Evolutionary conservation across 805 yeast genomes (phyloP).

Genomic region (Candida insectalens): DNA sequence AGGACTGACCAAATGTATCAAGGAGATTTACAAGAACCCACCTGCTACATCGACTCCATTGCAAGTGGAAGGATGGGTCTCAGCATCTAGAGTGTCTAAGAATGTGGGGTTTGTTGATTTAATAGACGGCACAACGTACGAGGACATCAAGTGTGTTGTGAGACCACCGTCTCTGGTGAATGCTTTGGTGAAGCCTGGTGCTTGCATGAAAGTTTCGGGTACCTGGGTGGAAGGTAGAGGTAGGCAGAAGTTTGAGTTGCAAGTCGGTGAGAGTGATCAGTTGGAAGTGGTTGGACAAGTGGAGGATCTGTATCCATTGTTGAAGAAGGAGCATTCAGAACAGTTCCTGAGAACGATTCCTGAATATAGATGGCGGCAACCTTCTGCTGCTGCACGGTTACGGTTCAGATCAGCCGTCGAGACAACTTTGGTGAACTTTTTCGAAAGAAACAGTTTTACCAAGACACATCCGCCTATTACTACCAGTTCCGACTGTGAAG

Average conservation of each 20-base stretch:
- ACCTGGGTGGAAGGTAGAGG: slow-evolving; percentile 36
- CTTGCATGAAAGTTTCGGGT: slow-evolving; percentile 21
- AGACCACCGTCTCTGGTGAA: slow-evolving; percentile 26
- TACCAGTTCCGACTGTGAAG: slow-evolving; percentile 91
- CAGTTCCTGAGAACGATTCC: slow-evolving; percentile 68
- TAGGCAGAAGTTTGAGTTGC: slow-evolving; percentile 43
- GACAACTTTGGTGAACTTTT: slow-evolving; percentile 40
- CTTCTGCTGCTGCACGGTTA: slow-evolving; percentile 53
- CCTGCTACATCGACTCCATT: slow-evolving; percentile 28
- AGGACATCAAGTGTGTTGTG: slow-evolving; percentile 47
- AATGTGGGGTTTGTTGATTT: slow-evolving; percentile 74
- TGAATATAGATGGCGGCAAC: slow-evolving; percentile 65
- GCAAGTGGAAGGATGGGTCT: slow-evolving; percentile 64
- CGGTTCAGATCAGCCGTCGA: slow-evolving; percentile 69
- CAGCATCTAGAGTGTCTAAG: slow-evolving; percentile 62
- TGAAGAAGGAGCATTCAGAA: slow-evolving; percentile 63
- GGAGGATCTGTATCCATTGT: slow-evolving; percentile 63
- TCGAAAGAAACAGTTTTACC: slow-evolving; percentile 41
- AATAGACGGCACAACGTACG: slow-evolving; percentile 61
- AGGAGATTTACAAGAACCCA: slow-evolving; percentile 23
- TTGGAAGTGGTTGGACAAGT: slow-evolving; percentile 53
- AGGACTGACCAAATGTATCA: slow-evolving; percentile 18
- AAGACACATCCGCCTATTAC: slow-evolving; percentile 82
- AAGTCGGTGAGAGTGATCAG: slow-evolving; percentile 18
- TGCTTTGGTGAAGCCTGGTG: slow-evolving; percentile 28